These are phyloP conservation scores for Claviceps pazoutovae DNA, from an alignment of 2,329 filamentous ascomycete species.

Conservation along the genomic window DNA sequence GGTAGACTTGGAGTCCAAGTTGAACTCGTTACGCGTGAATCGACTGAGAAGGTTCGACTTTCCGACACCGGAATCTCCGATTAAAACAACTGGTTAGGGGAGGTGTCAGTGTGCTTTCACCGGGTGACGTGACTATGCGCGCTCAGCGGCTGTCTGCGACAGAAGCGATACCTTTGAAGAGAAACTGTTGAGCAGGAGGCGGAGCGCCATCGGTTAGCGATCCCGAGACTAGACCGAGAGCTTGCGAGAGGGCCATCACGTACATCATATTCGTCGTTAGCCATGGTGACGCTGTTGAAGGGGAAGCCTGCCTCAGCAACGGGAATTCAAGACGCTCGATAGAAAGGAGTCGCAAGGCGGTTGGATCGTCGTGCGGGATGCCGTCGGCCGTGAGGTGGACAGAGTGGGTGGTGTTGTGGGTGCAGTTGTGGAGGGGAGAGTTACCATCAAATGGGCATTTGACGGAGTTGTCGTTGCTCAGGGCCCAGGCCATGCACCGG, in stretches of 20 bases:
- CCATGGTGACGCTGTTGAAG: constrained; percentile 50
- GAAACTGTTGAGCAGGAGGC: constrained; percentile 50
- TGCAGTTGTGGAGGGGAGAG: constrained; percentile 6
- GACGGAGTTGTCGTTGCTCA: not conserved
- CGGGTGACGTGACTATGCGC: not conserved
- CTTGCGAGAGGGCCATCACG: constrained; percentile 24
- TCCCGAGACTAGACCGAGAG: constrained; percentile 10
- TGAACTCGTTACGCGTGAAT: constrained; percentile 99
- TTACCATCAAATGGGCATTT: not conserved
- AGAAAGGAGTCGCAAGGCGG: not conserved
- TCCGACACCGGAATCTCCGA: constrained; percentile 97
- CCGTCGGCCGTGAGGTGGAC: constrained; percentile 1
- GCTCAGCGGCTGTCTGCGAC: constrained; percentile 9
- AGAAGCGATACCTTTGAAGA: constrained; percentile 76
- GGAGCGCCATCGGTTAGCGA: constrained; percentile 16
- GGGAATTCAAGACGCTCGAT: not conserved
- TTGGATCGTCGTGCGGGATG: not conserved
- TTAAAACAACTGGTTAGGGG: constrained; percentile 65
- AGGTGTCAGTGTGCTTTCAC: constrained; percentile 17
- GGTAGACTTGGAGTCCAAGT: constrained; percentile 97
- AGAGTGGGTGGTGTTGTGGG: constrained; percentile 1
- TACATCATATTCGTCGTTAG: constrained; percentile 99
- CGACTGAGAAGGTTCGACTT: constrained; percentile 99
- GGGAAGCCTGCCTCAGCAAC: not conserved
- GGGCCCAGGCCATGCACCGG: not conserved